phyloP scores from a whole-genome alignment of 306 rosid species.

The Trifolium repens region DNA sequence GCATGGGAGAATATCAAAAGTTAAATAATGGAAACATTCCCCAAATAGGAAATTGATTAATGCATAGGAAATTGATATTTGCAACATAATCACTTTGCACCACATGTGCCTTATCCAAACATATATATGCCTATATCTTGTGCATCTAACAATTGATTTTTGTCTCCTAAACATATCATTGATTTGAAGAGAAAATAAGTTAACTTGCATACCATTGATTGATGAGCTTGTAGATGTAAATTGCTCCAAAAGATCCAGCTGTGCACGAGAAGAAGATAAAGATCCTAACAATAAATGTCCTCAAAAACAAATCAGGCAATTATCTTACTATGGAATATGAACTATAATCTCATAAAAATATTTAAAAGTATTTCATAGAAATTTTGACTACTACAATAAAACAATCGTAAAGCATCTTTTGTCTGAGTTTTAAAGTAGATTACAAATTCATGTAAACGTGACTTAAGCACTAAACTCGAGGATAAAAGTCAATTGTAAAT shows the following conservation, averaged over 20 bases:
- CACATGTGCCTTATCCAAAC: neutral
- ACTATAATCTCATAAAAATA: neutral
- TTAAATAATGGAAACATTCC: too few species aligned
- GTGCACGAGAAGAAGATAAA: slow-evolving; percentile 73
- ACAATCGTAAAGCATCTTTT: too few species aligned
- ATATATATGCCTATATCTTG: too few species aligned
- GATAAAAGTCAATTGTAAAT: too few species aligned
- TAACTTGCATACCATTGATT: slow-evolving; percentile 54
- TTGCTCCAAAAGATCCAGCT: slow-evolving; percentile 90
- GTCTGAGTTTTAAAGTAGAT: too few species aligned
- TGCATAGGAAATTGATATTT: too few species aligned
- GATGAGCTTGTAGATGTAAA: slow-evolving; percentile 75
- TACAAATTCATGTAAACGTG: too few species aligned
- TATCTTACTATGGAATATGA: neutral
- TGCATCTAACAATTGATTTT: neutral
- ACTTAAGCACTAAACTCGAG: too few species aligned
- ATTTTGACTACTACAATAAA: neutral
- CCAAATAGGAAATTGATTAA: too few species aligned
- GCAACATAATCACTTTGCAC: neutral
- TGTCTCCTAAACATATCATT: neutral
- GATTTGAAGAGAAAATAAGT: neutral
- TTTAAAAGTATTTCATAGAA: neutral
- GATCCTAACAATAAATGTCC: slow-evolving; percentile 55
- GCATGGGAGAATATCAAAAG: neutral
- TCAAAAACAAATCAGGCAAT: slow-evolving; percentile 26